Evolutionary conservation across 2,329 filamentous ascomycete genomes (phyloP).

Genomic region (Rhynchosporium secalis): DNA sequence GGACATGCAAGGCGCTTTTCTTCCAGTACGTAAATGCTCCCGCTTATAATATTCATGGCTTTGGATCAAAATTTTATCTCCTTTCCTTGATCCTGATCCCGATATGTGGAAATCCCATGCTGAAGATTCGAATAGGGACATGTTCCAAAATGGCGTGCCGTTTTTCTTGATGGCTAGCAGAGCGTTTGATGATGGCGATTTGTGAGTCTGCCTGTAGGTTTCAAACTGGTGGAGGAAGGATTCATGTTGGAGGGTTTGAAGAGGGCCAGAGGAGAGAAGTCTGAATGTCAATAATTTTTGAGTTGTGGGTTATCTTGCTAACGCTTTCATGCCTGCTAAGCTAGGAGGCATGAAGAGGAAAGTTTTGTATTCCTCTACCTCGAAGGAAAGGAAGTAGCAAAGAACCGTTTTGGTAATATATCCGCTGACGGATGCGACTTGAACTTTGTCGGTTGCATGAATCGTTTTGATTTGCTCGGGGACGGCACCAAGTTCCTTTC

Average conservation of each 20-base stretch:
- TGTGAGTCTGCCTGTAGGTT: constrained; percentile 17
- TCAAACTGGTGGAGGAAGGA: constrained; percentile 15
- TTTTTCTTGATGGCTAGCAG: constrained; percentile 14
- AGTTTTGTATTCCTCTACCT: background rate
- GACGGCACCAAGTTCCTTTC: too few species aligned
- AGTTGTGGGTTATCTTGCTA: constrained; percentile 20
- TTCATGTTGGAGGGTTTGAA: background rate
- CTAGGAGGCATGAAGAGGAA: constrained; percentile 5
- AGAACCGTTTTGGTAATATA: too few species aligned
- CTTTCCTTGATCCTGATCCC: too few species aligned
- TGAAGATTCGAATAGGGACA: background rate
- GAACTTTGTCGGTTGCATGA: too few species aligned
- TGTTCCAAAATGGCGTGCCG: constrained; percentile 17
- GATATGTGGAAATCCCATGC: too few species aligned
- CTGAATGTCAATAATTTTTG: constrained; percentile 15
- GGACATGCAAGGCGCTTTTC: constrained; percentile 22
- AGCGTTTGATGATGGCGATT: constrained; percentile 20
- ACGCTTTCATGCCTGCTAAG: constrained; percentile 19
- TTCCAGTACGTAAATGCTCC: constrained; percentile 9
- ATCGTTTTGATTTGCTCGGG: too few species aligned
- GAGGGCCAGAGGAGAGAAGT: background rate
- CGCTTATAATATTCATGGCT: too few species aligned
- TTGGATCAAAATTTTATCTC: too few species aligned
- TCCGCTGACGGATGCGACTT: too few species aligned
- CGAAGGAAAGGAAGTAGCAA: too few species aligned